Evolutionary conservation across 116 monocot species (phyloP), one percentile per base, ranked within the genome.

Genomic region (Posidonia oceanica): DNA sequence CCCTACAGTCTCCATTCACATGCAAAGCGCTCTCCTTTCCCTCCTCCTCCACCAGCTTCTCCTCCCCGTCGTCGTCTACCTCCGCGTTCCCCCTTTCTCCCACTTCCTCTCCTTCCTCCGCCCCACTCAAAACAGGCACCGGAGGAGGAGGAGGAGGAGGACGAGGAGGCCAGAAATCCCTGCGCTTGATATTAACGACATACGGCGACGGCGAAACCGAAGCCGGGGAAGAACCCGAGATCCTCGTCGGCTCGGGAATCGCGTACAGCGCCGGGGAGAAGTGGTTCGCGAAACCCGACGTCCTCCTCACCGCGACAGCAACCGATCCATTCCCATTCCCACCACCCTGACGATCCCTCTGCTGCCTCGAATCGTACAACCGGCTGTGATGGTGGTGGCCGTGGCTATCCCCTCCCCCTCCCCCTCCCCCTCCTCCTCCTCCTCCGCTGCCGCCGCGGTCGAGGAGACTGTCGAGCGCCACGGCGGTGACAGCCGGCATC

Each of bases 141-240:
- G 36, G 69, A 55, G 61, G 57, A 3, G 74, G 17, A 2, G 29
- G 29, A 29, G 61, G 57, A 1, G 74, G 17, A 2, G 61, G 57
- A 1, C 71, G 17, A 2, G 56, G 61, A 54, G 53, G 63, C 55
- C 23, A 62, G 36, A 56, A 15, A 40, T 66, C 69, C 41, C 79
- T 75, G n/a, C 83, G 61, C 67, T 79, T 83, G 70, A 67, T 64
- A 55, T 79, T 83, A 62, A 83, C 69, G 37, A 79, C 51, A 54
- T 76, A 79, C 58, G 82, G 82, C 0, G 79, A 73, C 5, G 76
- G 73, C 4, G 75, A 71, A 7, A 64, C 71, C 40, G 61, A 54
- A 10, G 71, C 29, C 3, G 74, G 77, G 8, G 75, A 73, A 0
- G 77, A 66, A 13, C 59, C 54, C 10, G 78, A 39, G 18, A 71